Evolutionary conservation across 371 early-diverging fungal genomes (phyloP), one percentile per base, ranked within the genome.

Genomic region (Astathelohania contejeani): DNA sequence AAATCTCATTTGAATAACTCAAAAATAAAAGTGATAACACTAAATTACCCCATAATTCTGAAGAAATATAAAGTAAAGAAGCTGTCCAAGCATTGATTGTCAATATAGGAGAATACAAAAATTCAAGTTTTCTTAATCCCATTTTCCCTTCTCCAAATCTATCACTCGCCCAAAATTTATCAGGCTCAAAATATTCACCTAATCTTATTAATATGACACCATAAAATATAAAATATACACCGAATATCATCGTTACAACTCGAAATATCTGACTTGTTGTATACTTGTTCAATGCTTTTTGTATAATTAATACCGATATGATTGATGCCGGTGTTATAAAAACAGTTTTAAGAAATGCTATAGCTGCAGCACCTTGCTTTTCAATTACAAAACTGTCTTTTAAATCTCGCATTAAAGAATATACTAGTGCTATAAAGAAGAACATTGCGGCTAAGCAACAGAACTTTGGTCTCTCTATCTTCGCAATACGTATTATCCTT

Each of bases 1-100:
- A 75, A 2, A 58, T 44, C 42, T 71, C 72, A 55, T 73, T 73
- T 3, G 70, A 43, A 14, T 64, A 66, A 12, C 59, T 56, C 44
- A 75, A 52, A 56, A 73, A 75, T 27, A 75, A 57, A 49, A 76
- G 59, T 9, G 69, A 66, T 3, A 73, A 49, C 39, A 75, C 61
- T 1, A 71, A 37, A 45, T 59, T 65, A 20, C 76, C 76, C 73
- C 73, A 75, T 23, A 73, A 44, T 56, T 75, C 76, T n/a, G 73
- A 65, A 23, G 62, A 24, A 4, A 73, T 64, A 55, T 60, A 75
- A 16, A 65, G 42, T 7, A 69, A 49, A n/a, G 76, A 69, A 2
- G 71, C 58, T 32, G 73, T 62, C 40, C 71, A 76, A 46, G 62
- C 62, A 27, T 56, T 62, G 2, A 71, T n/a, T 0, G 70, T 75